These are phyloP conservation scores for Juglanconis juglandina DNA, from an alignment of 2,329 filamentous ascomycete genomes.

Conservation along the genomic window DNA sequence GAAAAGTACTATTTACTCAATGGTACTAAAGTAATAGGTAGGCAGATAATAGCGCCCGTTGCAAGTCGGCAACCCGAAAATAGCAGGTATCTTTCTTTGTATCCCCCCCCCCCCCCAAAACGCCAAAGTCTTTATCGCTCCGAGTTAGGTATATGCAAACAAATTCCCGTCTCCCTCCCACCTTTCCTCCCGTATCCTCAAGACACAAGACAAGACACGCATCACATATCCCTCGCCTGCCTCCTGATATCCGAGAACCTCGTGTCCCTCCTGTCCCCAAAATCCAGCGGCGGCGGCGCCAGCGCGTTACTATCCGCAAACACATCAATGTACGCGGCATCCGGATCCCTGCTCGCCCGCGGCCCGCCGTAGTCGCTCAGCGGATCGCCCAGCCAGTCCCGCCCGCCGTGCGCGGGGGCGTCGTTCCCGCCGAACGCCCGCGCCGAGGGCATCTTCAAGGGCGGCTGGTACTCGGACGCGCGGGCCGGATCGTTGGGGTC, in stretches of 20 bases:
- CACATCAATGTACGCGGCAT: slow-evolving; percentile 49
- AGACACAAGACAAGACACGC: slow-evolving; percentile 22
- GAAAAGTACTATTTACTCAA: background rate
- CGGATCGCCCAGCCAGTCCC: slow-evolving; percentile 4
- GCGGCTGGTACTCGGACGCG: slow-evolving; percentile 11
- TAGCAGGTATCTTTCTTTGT: slow-evolving; percentile 1
- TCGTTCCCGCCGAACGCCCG: slow-evolving; percentile 18
- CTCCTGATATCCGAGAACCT: slow-evolving; percentile 54
- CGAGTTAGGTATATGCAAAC: too few species aligned
- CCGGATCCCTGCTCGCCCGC: slow-evolving; percentile 36
- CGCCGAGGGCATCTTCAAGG: slow-evolving; percentile 16
- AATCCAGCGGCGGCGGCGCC: slow-evolving; percentile 17
- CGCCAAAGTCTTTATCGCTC: background rate
- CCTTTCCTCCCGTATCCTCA: slow-evolving; percentile 20
- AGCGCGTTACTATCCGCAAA: slow-evolving; percentile 48
- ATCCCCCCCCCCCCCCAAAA: background rate
- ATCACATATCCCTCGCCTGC: slow-evolving; percentile 19
- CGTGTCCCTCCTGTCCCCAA: slow-evolving; percentile 29
- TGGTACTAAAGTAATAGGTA: slow-evolving; percentile 1
- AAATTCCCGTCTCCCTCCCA: background rate
- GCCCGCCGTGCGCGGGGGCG: slow-evolving; percentile 8
- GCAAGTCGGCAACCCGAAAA: background rate
- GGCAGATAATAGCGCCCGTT: background rate
- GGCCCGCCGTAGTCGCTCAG: slow-evolving; percentile 26
- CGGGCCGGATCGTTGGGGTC: slow-evolving; percentile 14